Evolutionary conservation across 1,284 basidiomycete species (phyloP).

Genomic region (Melanopsichium pennsylvanicum): DNA sequence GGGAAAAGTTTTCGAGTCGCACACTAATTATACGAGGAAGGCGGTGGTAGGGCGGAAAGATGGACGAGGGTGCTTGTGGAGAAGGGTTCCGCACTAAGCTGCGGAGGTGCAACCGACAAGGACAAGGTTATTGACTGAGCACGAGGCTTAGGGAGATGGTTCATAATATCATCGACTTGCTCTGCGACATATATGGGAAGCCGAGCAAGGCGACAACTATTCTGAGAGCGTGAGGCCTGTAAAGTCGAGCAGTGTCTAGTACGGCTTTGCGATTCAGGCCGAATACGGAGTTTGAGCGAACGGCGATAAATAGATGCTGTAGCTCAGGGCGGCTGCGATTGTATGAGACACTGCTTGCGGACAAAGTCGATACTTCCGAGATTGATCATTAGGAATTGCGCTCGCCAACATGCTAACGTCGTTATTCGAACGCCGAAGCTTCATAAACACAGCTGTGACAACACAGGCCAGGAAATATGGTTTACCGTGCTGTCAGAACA

Average conservation of each 20-base stretch:
- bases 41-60: neutral
- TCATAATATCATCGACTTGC: no score
- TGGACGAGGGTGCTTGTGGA: neutral
- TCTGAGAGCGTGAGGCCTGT: neutral
- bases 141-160: neutral
- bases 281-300: neutral
- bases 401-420: neutral
- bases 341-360: constrained; percentile 14
- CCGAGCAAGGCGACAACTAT: neutral
- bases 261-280: constrained; percentile 2
- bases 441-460: no score
- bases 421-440: neutral
- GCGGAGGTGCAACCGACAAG: no score
- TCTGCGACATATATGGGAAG: constrained; percentile 3
- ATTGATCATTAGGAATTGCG: neutral
- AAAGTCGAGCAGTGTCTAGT: no score
- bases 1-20: neutral
- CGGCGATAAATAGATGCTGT: neutral
- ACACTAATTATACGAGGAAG: neutral
- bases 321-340: neutral
- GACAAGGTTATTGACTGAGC: neutral
- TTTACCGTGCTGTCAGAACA: no score
- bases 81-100: neutral
- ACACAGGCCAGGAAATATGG: no score
- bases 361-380: neutral